These are phyloP conservation scores for Hymenoscyphus linearis DNA, from an alignment of 2,329 filamentous ascomycete genomes.

Conservation along the genomic window DNA sequence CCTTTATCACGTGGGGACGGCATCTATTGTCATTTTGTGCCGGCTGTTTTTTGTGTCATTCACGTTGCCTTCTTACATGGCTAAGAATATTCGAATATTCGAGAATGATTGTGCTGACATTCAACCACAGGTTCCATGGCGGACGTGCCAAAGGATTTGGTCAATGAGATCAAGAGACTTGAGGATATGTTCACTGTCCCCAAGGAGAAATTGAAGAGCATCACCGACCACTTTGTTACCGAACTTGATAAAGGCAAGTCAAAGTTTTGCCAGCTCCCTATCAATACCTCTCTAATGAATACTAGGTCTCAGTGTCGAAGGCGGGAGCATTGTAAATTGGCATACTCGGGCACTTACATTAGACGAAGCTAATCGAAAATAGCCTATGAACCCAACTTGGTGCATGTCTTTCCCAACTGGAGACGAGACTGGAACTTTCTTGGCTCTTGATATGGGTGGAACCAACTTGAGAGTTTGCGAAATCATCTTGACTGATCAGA, in stretches of 20 bases:
- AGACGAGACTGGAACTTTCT: conserved; percentile 77
- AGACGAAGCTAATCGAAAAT: conserved; percentile 16
- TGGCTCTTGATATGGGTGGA: conserved; percentile 92
- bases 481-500: conserved; percentile 79
- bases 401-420: conserved; percentile 86
- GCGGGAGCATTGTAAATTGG: conserved; percentile 79
- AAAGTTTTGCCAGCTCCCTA: not conserved
- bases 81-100: not conserved
- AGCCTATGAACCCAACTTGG: conserved; percentile 99
- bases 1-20: not conserved
- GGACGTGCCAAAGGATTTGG: conserved; percentile 81
- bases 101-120: conserved; percentile 16
- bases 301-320: conserved; percentile 74
- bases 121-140: conserved; percentile 69
- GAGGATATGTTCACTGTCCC: conserved; percentile 81
- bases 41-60: not conserved
- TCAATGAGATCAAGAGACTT: conserved; percentile 73
- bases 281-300: not conserved
- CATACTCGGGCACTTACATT: not conserved
- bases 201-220: conserved; percentile 75
- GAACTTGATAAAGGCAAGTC: conserved; percentile 76
- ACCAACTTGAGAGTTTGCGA: conserved; percentile 95
- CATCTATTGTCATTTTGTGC: not conserved
- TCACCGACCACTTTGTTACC: conserved; percentile 81
- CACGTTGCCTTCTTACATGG: not conserved